Base-by-base conservation (phyloP, 1,284 basidiomycete genomes). In the Ustilago tritici region DNA sequence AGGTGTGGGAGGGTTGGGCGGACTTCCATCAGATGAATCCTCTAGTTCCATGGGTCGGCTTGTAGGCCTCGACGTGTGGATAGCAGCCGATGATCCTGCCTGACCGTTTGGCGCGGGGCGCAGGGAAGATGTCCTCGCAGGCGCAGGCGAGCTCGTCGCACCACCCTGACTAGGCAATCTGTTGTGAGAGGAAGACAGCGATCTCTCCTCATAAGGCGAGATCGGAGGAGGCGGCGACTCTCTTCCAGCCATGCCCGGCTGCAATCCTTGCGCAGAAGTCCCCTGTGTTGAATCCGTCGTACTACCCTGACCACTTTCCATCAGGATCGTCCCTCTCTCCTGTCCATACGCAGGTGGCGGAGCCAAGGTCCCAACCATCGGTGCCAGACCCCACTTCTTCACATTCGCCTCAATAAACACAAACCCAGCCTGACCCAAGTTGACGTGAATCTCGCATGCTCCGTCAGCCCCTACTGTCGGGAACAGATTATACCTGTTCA, bases 1-100 rank as follows among this genome's bases (percentile, higher is more conserved):
- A 0, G 89, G 89, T 32, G 89, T 90, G 0, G 89, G 89, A 14
- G 89, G 89, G 75, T 90, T 90, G 67, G 88, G 88, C 17, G 88
- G 87, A 23, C 70, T 71, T 38, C 76, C 68, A 14, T 72, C 71
- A 2, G 80, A 81, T 10, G 61, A 67, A 17, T 67, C 73, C 2
- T 79, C 73, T n/a, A 56, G 31, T 59, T 73, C 57, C 57, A 73
- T 57, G 11, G 70, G 55, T 38, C 70, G 14, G 46, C 65, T 73
- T 4, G 57, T 72, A 1, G 75, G 60, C 10, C 69, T 55, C 15
- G 54, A 58, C 5, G 69, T 50, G 12, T 61, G 47, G 3, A 70
- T 15, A 0, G 53, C 28, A 8, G 15, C 38, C 4, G 59, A 17
- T 4, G 50, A 17, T 14, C 19, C 35, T 10, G 69, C 28, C 28